Evolutionary conservation across 2,329 filamentous ascomycete species (phyloP).

Genomic region (Penicillium olsonii): DNA sequence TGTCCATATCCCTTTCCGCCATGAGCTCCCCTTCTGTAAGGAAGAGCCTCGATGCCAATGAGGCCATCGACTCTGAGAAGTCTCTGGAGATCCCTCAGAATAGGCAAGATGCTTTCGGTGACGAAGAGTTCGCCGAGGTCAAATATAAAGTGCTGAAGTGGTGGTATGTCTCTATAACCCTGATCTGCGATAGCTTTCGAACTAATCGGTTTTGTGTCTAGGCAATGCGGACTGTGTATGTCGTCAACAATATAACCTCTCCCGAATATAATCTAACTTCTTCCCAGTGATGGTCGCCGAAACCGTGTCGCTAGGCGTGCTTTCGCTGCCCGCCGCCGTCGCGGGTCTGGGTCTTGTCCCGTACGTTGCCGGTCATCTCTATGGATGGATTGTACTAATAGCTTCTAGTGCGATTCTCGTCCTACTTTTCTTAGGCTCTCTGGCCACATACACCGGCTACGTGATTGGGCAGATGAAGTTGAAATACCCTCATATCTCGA

Average conservation of each 20-base stretch:
- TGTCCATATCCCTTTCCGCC: conserved; percentile 3
- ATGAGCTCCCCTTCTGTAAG: conserved; percentile 10
- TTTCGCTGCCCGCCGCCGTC: conserved; percentile 57
- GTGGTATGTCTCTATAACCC: conserved; percentile 31
- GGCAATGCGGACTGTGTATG: conserved; percentile 46
- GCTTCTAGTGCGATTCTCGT: conserved; percentile 51
- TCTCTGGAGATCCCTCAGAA: conserved; percentile 13
- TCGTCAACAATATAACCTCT: neutral
- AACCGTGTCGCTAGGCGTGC: conserved; percentile 59
- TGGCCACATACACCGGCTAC: conserved; percentile 63
- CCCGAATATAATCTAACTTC: conserved; percentile 1
- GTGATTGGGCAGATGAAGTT: conserved; percentile 62
- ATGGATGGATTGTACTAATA: conserved; percentile 5
- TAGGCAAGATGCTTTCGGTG: conserved; percentile 39
- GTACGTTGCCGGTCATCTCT: conserved; percentile 26
- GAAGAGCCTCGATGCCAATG: neutral
- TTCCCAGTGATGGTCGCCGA: conserved; percentile 58
- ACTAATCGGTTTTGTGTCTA: conserved; percentile 13
- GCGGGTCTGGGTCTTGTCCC: conserved; percentile 56
- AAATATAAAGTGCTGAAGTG: conserved; percentile 55
- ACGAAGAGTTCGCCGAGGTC: conserved; percentile 45
- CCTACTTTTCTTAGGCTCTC: conserved; percentile 54
- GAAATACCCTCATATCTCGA: conserved; percentile 59
- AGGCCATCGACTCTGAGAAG: conserved; percentile 23
- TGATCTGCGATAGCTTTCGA: neutral